A percentile compares a stretch with the other conserved stretches of the same genome.
Evolutionary conservation across 1,284 basidiomycete species (phyloP).

Genomic region (Papiliotrema terrestris): DNA sequence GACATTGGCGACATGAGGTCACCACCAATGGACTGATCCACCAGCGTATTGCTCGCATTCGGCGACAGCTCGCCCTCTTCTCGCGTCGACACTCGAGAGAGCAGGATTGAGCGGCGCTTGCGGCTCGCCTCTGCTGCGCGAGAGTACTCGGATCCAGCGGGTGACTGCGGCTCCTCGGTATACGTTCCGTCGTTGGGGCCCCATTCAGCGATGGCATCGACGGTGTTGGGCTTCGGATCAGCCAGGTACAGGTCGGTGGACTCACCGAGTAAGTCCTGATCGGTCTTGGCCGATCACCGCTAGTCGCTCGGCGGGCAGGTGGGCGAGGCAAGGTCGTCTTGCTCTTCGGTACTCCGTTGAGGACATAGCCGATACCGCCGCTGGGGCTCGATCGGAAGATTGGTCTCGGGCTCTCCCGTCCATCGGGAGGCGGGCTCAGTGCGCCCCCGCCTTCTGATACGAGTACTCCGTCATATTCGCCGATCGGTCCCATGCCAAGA

Average conservation of each 20-base stretch:
- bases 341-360: slow-evolving; percentile 40
- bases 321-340: slow-evolving; percentile 7
- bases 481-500: slow-evolving; percentile 32
- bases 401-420: slow-evolving; percentile 25
- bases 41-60: slow-evolving; percentile 18
- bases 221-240: background rate
- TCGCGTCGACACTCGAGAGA: slow-evolving; percentile 22
- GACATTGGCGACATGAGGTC: slow-evolving; percentile 23
- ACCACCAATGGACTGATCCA: slow-evolving; percentile 17
- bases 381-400: slow-evolving; percentile 29
- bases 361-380: slow-evolving; percentile 37
- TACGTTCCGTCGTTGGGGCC: slow-evolving; percentile 8
- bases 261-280: slow-evolving; percentile 8
- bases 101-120: slow-evolving; percentile 39
- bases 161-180: slow-evolving; percentile 26
- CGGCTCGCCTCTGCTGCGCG: slow-evolving; percentile 23
- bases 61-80: slow-evolving; percentile 26
- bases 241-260: background rate
- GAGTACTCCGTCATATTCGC: slow-evolving; percentile 26
- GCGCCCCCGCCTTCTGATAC: slow-evolving; percentile 12
- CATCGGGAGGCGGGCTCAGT: slow-evolving; percentile 22
- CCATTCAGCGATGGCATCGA: slow-evolving; percentile 1
- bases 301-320: slow-evolving; percentile 20
- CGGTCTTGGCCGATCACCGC: slow-evolving; percentile 11
- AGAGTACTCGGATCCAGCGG: slow-evolving; percentile 30